Evolutionary conservation across 1,139 yeast genomes (phyloP), one percentile per base, ranked within the genome.

Genomic region (Pichia sp.): DNA sequence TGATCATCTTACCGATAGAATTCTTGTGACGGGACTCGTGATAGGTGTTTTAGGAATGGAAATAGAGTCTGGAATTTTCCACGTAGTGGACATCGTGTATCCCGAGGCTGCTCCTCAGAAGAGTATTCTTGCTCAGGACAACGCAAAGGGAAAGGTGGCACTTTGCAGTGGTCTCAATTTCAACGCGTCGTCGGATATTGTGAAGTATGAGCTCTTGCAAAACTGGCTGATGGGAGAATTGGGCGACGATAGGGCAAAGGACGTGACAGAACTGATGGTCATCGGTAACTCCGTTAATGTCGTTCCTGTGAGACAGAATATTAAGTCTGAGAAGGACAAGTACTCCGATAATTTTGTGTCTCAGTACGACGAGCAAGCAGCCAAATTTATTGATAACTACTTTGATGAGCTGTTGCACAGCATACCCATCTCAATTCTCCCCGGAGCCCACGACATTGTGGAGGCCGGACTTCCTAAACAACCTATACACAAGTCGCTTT

Each of bases 1-100:
- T 36, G 85, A 82, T 40, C 75, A 78, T 19, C 36, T 70, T 2
- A 68, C 66, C 5, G 63, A 65, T 36, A 72, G 84, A 50, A 70
- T 78, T 3, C 73, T 93, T 42, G 96, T 92, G 0, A 92, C 98
- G 0, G 99, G 99, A 1, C 80, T 85, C 26, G 85, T 92, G 1
- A 81, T 90, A 11, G 98, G 93, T 0, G 80, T 90, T 0, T 70
- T 92, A 26, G 99, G 99, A 0, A 82, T 88, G 71, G 97, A 92
- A 67, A 77, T 87, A 10, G 82, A 81, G 49, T 84, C 92, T 0
- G 99, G 98, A 2, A 77, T 86, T 8, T 92, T 95, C 69, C 90
- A 87, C 59, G 89, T 90, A 2, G 79, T 89, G 63, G 98, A 92
- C 66, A 76, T 92, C 5, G 80, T 79, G 4, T 87, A 82, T 61